These are phyloP conservation scores for Ceratonia siliqua DNA, from an alignment of 306 rosid genomes.

Conservation along the genomic window DNA sequence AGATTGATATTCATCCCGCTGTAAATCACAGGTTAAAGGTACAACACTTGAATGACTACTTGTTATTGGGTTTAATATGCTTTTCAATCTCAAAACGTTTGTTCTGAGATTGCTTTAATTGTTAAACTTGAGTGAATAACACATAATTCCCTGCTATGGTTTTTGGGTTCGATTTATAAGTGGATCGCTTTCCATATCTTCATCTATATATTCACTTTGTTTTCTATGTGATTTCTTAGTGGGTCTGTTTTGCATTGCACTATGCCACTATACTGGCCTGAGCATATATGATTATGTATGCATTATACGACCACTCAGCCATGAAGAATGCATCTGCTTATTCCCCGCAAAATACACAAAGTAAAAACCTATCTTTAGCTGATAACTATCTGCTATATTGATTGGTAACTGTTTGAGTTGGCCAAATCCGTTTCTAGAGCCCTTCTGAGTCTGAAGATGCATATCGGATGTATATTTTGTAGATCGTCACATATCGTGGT, in stretches of 20 bases:
- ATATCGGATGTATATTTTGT: conserved; percentile 5
- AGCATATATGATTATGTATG: background rate
- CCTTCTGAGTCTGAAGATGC: background rate
- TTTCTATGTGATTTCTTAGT: background rate
- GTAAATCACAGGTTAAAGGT: conserved; percentile 94
- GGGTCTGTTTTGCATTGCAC: background rate
- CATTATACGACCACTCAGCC: background rate
- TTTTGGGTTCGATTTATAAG: background rate
- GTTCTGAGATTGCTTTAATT: background rate
- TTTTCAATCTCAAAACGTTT: background rate
- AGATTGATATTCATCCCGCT: conserved; percentile 88
- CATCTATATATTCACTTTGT: background rate
- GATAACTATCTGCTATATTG: background rate
- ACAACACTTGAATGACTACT: background rate
- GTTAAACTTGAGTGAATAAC: background rate
- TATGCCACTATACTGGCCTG: background rate
- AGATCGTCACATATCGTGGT: background rate
- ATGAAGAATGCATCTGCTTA: background rate
- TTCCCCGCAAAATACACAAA: background rate
- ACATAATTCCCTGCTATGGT: background rate
- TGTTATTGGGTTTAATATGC: background rate
- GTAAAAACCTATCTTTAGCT: background rate
- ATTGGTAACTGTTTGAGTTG: background rate
- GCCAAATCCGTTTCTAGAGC: background rate
- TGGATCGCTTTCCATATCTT: background rate